Base-by-base conservation (phyloP, 2,329 filamentous ascomycete species). In the Chalara sp. region DNA sequence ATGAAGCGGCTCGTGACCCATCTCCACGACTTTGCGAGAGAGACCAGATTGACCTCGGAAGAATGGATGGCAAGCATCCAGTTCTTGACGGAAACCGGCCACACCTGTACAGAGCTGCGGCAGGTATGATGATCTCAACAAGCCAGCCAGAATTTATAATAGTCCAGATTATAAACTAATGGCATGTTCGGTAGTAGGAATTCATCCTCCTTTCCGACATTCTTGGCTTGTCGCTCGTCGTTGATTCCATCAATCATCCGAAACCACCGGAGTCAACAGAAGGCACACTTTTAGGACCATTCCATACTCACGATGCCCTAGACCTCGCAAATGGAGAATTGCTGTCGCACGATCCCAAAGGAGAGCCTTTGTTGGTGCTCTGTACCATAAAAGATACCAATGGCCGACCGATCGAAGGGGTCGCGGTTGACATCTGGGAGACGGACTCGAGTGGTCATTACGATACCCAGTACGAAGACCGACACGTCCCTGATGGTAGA, bases 151-250 rank as follows among this genome's bases (percentile, higher is more conserved):
- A 3, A 21, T 21, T 21, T 3, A 21, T 21, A 21, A 21, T 21
- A 21, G 21, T 21, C 21, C 21, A 3, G 21, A 3, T 21, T 21
- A 21, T 21, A 21, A 21, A 21, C 21, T 21, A 21, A 21, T 3
- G 21, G 21, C 21, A 21, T 21, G 21, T 21, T 21, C 21, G 21
- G 2, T 21, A 21, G 21, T 58, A 82, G 76, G 85, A 89, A 73
- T 89, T 87, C 72, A 90, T 91, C 67, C 79, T 90, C 35, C 80
- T 91, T 54, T 87, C 82, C 56, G 87, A 92, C 68, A 76, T 87
- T 40, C 76, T 91, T 21, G 87, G 87, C 44, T 78, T 92, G 39
- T 89, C 85, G n/a, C 77, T 89, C 50, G 79, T 92, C 4, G 83
- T 91, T 56, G 87, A 91, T 71, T 80, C 76, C 58, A 89, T 91